These are phyloP conservation scores for Colletotrichum siamense DNA, from an alignment of 2,329 filamentous ascomycete species.

Conservation along the genomic window DNA sequence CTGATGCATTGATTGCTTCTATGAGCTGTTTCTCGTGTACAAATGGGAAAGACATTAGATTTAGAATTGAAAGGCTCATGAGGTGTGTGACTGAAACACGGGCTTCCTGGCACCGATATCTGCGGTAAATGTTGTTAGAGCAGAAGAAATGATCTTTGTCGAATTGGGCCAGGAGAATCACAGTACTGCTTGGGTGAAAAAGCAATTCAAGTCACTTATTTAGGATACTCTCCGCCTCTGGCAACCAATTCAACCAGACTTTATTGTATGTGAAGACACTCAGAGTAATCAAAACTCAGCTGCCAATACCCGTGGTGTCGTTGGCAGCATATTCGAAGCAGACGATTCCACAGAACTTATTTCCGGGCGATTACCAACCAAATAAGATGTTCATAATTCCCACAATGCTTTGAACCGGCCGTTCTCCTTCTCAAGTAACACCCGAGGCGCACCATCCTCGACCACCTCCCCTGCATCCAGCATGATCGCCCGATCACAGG, in stretches of 20 bases:
- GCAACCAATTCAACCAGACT: background rate
- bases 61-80: background rate
- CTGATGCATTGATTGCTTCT: background rate
- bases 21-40: background rate
- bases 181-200: background rate
- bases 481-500: background rate
- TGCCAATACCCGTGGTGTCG: background rate
- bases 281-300: no score
- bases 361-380: rapidly evolving
- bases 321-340: background rate
- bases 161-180: background rate
- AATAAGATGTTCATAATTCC: background rate
- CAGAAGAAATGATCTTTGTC: background rate
- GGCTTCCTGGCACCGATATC: no score
- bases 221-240: rapidly evolving
- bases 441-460: background rate
- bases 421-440: background rate
- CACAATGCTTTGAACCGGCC: background rate
- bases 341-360: background rate
- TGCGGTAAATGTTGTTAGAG: no score
- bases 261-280: no score
- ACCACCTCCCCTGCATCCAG: background rate
- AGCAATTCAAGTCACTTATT: background rate
- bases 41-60: background rate
- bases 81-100: no score